A percentile compares a stretch with the other conserved stretches of the same genome.
phyloP scores from a whole-genome alignment of 768 basidiomycete species.

The Mycena leptocephala region DNA sequence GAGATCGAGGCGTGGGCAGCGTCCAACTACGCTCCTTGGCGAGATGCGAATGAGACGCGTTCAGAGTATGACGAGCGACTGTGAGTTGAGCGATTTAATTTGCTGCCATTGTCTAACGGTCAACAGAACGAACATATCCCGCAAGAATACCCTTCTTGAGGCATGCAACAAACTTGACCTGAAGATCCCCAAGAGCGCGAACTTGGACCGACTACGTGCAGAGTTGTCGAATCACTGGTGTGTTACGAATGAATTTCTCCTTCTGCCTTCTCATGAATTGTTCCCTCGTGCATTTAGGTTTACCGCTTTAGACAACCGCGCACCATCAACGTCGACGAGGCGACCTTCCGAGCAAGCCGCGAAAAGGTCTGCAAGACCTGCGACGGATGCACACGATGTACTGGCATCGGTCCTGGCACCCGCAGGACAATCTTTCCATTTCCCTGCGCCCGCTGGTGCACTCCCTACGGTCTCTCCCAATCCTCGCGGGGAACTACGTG shows the following conservation, averaged over 20 bases:
- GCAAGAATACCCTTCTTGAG: neutral
- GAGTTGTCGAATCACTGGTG: neutral
- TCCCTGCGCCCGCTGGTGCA: neutral
- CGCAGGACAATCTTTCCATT: neutral
- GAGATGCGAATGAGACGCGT: neutral
- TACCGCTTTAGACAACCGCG: no score
- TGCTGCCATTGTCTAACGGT: neutral
- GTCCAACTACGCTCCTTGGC: neutral
- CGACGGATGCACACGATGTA: neutral
- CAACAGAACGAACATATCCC: neutral
- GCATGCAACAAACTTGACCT: neutral
- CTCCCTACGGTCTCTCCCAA: neutral
- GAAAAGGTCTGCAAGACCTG: neutral
- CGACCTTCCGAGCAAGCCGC: no score
- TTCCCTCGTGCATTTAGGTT: no score
- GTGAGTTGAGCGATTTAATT: neutral
- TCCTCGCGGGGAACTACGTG: neutral
- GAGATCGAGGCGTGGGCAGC: neutral
- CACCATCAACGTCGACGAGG: no score
- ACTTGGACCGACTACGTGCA: neutral
- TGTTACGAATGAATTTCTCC: neutral
- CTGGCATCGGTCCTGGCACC: constrained; percentile 39
- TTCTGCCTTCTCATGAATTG: no score
- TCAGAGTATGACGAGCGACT: neutral
- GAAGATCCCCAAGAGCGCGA: neutral